These are phyloP conservation scores for Abortiporus biennis DNA, from an alignment of 1,284 basidiomycete species.

Conservation along the genomic window DNA sequence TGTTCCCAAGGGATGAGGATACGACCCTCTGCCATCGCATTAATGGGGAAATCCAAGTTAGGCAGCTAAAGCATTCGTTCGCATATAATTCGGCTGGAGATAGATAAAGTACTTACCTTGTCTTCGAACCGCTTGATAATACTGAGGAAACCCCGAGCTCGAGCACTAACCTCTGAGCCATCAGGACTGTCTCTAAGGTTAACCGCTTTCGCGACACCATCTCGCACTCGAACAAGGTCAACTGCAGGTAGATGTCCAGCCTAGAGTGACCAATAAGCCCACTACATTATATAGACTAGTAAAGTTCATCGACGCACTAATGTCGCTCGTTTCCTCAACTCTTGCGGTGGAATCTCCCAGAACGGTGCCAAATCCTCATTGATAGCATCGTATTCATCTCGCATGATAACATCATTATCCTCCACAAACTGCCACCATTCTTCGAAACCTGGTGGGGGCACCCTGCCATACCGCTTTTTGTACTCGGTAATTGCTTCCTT, in stretches of 20 bases:
- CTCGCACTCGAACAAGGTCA: slow-evolving; percentile 73
- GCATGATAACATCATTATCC: slow-evolving; percentile 68
- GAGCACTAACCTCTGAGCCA: slow-evolving; percentile 66
- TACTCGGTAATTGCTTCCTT: slow-evolving; percentile 76
- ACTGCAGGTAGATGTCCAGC: slow-evolving; percentile 78
- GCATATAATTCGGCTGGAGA: slow-evolving; percentile 8
- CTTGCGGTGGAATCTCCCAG: slow-evolving; percentile 65
- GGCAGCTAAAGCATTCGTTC: slow-evolving; percentile 51
- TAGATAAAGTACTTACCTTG: slow-evolving; percentile 36
- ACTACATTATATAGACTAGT: not conserved
- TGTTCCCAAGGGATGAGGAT: slow-evolving; percentile 88
- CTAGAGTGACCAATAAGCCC: slow-evolving; percentile 26
- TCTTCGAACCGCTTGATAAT: slow-evolving; percentile 73
- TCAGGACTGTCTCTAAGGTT: slow-evolving; percentile 55
- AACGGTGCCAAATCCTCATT: slow-evolving; percentile 78
- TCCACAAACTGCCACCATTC: slow-evolving; percentile 83
- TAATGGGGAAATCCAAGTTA: slow-evolving; percentile 89
- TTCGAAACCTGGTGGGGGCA: slow-evolving; percentile 88
- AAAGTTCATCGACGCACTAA: slow-evolving; percentile 43
- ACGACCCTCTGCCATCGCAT: slow-evolving; percentile 87
- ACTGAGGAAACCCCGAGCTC: slow-evolving; percentile 68
- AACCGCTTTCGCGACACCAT: slow-evolving; percentile 59
- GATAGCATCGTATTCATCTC: slow-evolving; percentile 91
- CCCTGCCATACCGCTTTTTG: slow-evolving; percentile 62
- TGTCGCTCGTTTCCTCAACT: slow-evolving; percentile 64